Evolutionary conservation across 2,329 filamentous ascomycete genomes (phyloP).

Genomic region (Pseudocercospora vitis): DNA sequence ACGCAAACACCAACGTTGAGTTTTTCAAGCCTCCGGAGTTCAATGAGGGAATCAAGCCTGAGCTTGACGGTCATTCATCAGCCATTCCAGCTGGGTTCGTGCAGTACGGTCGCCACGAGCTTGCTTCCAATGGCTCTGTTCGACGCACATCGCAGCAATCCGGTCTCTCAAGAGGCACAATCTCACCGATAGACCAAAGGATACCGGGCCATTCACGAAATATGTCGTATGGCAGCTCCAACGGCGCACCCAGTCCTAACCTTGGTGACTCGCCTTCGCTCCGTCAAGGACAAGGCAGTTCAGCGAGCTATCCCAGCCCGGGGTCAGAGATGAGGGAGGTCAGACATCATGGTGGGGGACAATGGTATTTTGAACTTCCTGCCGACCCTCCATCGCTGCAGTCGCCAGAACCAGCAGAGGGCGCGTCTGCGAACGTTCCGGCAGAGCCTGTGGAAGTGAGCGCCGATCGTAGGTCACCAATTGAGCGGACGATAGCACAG

Average conservation of each 20-base stretch:
- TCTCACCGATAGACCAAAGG: conserved; percentile 19
- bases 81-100: conserved; percentile 13
- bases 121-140: conserved; percentile 15
- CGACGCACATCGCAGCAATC: conserved; percentile 18
- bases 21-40: conserved; percentile 14
- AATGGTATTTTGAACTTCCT: conserved; percentile 10
- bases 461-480: not conserved
- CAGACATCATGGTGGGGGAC: conserved; percentile 1
- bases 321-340: conserved; percentile 5
- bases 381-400: not conserved
- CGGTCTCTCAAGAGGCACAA: conserved; percentile 17
- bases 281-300: not conserved
- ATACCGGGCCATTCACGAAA: conserved; percentile 15
- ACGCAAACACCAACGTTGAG: conserved; percentile 12
- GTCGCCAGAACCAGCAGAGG: not conserved
- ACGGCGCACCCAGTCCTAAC: conserved; percentile 12
- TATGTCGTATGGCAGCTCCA: conserved; percentile 14
- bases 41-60: conserved; percentile 21
- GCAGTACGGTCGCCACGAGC: conserved; percentile 19
- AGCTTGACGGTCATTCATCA: conserved; percentile 17
- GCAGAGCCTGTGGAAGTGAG: conserved; percentile 3
- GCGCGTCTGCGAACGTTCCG: not conserved
- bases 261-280: conserved; percentile 8
- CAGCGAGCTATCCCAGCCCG: not conserved
- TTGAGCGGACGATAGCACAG: no score